Conservation (phyloP, 2,329 filamentous ascomycete species). For the Cladosporium sp. region DNA sequence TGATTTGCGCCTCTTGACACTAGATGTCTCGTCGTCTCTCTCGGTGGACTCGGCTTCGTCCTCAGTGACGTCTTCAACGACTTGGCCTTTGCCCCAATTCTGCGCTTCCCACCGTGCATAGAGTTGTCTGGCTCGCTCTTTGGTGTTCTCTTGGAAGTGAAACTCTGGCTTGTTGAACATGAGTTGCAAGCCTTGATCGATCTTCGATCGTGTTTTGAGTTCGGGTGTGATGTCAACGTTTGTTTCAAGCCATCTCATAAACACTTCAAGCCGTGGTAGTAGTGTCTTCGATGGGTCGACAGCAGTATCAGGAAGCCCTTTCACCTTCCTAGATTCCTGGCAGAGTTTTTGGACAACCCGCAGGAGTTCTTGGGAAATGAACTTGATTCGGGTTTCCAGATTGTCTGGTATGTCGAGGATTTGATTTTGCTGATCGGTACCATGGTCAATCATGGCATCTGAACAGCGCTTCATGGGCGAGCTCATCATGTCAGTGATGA, state of each 20-base stretch:
- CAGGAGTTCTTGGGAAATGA: neutral
- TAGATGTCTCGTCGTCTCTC: neutral
- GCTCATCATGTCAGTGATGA: neutral
- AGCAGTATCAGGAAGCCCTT: neutral
- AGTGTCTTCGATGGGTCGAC: neutral
- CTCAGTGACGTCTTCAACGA: neutral
- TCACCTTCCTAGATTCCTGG: neutral
- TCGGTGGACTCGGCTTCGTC: neutral
- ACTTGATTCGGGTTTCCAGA: neutral
- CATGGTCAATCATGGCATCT: neutral
- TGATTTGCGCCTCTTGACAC: constrained; percentile 8
- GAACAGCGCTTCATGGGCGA: neutral
- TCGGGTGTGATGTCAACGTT: constrained; percentile 17
- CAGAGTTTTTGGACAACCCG: neutral
- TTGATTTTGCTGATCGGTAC: neutral
- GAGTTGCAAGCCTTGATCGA: constrained; percentile 14
- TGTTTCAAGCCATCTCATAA: constrained; percentile 19
- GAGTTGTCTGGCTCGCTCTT: constrained; percentile 15
- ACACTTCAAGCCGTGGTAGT: constrained; percentile 14
- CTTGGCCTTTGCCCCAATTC: constrained; percentile 19
- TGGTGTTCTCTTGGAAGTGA: constrained; percentile 15
- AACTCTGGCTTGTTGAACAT: constrained; percentile 16
- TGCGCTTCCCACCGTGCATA: constrained; percentile 18
- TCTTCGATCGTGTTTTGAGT: constrained; percentile 15
- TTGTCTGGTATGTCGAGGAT: neutral